Percentiles rank a stretch among this genome's conserved stretches.
phyloP scores from a whole-genome alignment of 257 asterid genomes.

The Solanum chaucha region DNA sequence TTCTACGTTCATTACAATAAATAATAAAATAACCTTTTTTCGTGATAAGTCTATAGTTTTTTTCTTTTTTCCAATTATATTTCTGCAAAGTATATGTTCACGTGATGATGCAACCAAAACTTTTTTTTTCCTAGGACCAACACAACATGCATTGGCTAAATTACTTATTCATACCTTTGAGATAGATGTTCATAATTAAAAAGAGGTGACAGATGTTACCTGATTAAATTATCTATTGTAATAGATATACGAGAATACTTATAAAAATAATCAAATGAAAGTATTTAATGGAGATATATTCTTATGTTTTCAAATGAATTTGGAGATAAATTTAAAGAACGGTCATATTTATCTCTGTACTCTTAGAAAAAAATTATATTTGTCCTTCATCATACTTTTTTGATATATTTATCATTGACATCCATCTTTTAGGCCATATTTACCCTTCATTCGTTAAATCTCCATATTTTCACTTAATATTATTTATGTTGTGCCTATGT shows the following conservation, averaged over 20 bases:
- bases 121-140: not conserved
- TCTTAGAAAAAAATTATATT: accelerated
- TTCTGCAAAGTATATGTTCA: not conserved
- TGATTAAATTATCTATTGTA: too few relatives aligned
- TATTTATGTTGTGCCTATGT: too few relatives aligned
- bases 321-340: not conserved
- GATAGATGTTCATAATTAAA: not conserved
- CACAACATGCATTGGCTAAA: not conserved
- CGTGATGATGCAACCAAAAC: not conserved
- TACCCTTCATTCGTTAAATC: too few relatives aligned
- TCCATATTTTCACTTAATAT: too few relatives aligned
- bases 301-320: not conserved
- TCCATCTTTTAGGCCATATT: too few relatives aligned
- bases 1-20: not conserved
- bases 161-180: not conserved
- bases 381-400: accelerated
- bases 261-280: not conserved
- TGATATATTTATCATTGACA: too few relatives aligned
- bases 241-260: not conserved
- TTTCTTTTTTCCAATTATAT: not conserved
- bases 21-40: not conserved
- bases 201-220: not conserved
- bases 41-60: not conserved
- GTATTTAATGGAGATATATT: not conserved
- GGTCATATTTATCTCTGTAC: too few relatives aligned